phyloP scores from a whole-genome alignment of 78 protist species.

The Bodo saltans region DNA sequence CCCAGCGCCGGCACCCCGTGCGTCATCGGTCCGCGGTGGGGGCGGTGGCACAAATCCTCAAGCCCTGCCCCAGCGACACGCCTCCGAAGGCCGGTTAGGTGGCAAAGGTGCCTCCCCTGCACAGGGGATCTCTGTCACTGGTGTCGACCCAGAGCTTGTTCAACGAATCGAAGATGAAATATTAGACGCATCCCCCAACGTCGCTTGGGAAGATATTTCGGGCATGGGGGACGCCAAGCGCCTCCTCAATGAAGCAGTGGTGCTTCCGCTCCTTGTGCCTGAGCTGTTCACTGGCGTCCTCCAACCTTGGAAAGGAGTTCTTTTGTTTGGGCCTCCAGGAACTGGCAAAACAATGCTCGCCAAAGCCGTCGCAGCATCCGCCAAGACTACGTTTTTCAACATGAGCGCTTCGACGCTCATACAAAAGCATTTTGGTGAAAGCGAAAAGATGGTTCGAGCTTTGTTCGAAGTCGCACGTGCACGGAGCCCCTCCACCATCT shows the following conservation, averaged over 20 bases:
- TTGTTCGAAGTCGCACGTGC: conserved; percentile 73
- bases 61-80: no score
- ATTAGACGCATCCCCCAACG: conserved; percentile 34
- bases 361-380: conserved; percentile 85
- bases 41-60: no score
- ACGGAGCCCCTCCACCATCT: conserved; percentile 74
- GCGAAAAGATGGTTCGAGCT: conserved; percentile 64
- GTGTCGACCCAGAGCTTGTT: no score
- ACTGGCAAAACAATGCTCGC: conserved; percentile 90
- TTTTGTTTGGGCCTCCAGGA: conserved; percentile 86
- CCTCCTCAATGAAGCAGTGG: conserved; percentile 74
- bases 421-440: conserved; percentile 78
- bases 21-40: no score
- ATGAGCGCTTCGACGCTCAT: conserved; percentile 56
- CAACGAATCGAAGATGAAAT: conserved; percentile 72
- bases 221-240: conserved; percentile 62
- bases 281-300: conserved; percentile 64
- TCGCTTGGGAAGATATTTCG: conserved; percentile 69
- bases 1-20: no score
- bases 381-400: conserved; percentile 77
- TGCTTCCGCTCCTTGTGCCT: conserved; percentile 62
- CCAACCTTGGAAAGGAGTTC: conserved; percentile 78
- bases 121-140: no score
- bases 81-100: no score
- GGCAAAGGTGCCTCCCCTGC: no score